Percentiles rank a stretch among this genome's conserved stretches.
Evolutionary conservation across 1,284 basidiomycete species (phyloP).

Genomic region (Cryptococcus sp.): DNA sequence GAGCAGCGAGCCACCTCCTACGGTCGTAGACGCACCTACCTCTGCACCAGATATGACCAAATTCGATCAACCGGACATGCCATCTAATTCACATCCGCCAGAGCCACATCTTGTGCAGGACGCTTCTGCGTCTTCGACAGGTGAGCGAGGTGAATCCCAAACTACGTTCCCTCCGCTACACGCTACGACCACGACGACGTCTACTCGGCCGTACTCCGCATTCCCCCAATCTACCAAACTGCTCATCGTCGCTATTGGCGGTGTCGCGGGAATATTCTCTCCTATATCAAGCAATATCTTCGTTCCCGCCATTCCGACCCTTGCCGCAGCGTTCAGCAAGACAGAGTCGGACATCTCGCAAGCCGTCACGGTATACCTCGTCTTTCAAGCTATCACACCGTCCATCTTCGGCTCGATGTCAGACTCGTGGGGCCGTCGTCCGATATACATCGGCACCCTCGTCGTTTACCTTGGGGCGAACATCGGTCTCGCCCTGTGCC

Average conservation of each 20-base stretch:
- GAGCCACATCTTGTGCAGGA: no score
- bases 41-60: no score
- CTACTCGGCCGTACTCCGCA: constrained; percentile 37
- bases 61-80: not conserved
- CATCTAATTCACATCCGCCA: not conserved
- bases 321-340: constrained; percentile 39
- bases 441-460: constrained; percentile 48
- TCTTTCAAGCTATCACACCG: constrained; percentile 52
- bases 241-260: constrained; percentile 33
- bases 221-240: constrained; percentile 38
- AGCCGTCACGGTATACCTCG: constrained; percentile 50
- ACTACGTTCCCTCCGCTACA: not conserved
- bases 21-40: no score
- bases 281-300: constrained; percentile 45
- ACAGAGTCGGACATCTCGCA: constrained; percentile 45
- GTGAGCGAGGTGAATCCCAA: not conserved
- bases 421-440: constrained; percentile 45
- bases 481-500: constrained; percentile 48
- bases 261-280: constrained; percentile 37
- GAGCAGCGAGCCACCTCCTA: no score
- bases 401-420: constrained; percentile 47
- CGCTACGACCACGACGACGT: constrained; percentile 10
- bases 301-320: constrained; percentile 46
- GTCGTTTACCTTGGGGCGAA: constrained; percentile 48
- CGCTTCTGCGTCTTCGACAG: no score